Evolutionary conservation across 2,329 filamentous ascomycete genomes (phyloP).

Genomic region (Diaporthe sp.): DNA sequence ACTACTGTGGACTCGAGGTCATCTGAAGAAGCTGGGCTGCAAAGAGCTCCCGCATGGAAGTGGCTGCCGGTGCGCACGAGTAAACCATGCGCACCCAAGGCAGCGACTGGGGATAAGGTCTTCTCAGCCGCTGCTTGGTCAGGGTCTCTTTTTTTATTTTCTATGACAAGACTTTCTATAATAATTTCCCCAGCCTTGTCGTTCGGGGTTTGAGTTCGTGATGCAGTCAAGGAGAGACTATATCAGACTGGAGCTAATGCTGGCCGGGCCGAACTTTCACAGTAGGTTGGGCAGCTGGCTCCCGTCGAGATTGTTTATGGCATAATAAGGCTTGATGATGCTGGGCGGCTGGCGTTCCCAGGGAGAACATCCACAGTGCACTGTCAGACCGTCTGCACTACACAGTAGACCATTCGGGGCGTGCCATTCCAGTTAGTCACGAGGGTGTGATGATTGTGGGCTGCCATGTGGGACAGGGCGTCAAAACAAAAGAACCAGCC

Average conservation of each 20-base stretch:
- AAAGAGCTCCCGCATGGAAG: neutral
- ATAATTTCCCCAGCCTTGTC: slow-evolving; percentile 1
- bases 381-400: neutral
- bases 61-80: neutral
- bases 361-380: neutral
- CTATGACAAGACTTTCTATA: slow-evolving; percentile 7
- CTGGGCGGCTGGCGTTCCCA: slow-evolving; percentile 5
- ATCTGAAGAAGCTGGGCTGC: slow-evolving; percentile 3
- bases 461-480: slow-evolving; percentile 19
- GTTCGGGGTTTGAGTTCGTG: slow-evolving; percentile 4
- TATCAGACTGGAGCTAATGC: neutral
- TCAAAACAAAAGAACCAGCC: slow-evolving; percentile 5
- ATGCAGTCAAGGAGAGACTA: neutral
- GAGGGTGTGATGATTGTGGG: slow-evolving; percentile 8
- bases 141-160: neutral
- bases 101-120: neutral
- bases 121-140: neutral
- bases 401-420: neutral
- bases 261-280: neutral
- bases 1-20: neutral
- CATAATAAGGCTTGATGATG: slow-evolving; percentile 19
- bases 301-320: slow-evolving; percentile 7
- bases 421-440: neutral
- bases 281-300: slow-evolving; percentile 1
- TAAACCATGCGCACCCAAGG: neutral